Evolutionary conservation across 2,329 filamentous ascomycete species (phyloP), one percentile per base, ranked within the genome.

Genomic region (Amesomyces nigricolor): DNA sequence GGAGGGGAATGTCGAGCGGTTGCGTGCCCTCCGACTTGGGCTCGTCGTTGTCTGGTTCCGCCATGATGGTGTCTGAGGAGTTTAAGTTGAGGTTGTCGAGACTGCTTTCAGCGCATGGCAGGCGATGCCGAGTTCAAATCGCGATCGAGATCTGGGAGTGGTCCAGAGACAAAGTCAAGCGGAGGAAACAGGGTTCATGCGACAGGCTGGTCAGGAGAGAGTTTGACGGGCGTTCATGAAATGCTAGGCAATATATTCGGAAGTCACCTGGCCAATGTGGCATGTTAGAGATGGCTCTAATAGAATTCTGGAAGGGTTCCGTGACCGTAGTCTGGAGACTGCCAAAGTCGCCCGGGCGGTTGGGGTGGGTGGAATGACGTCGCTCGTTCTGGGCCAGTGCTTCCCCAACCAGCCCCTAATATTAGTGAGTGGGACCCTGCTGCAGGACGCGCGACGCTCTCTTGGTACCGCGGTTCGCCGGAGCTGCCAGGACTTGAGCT

Each of bases 1-100:
- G 68, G 3, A 69, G 37, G 6, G 47, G 40, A 49, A 66, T 57
- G n/a, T 59, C 58, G 42, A 59, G 54, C 8, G 47, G 2, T 37
- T 22, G 17, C 1, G 9, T 30, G 35, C 29, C 38, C 11, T 29
- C 45, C 13, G n/a, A 9, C 8, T 44, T 46, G 46, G 47, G 55
- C 58, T 57, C 57, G 42, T 47, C 32, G 47, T 11, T 16, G 30
- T 43, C 47, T n/a, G 19, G 26, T 40, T 54, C 53, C 35, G 47
- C 47, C 60, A 62, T 62, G 50, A 9, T 57, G 16, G 19, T 32
- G 19, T 9, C 43, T 11, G 11, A 2, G 29, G 29, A 9, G 10
- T 6, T 35, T 14, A 26, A 17, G 2, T 26, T 22, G 40, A 13
- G 38, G n/a, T 22, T 42, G 19, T 29, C 42, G 4, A 13, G 16